phyloP scores from a whole-genome alignment of 228 moss, liverwort and hornwort genomes.

The Sphagnum fallax region DNA sequence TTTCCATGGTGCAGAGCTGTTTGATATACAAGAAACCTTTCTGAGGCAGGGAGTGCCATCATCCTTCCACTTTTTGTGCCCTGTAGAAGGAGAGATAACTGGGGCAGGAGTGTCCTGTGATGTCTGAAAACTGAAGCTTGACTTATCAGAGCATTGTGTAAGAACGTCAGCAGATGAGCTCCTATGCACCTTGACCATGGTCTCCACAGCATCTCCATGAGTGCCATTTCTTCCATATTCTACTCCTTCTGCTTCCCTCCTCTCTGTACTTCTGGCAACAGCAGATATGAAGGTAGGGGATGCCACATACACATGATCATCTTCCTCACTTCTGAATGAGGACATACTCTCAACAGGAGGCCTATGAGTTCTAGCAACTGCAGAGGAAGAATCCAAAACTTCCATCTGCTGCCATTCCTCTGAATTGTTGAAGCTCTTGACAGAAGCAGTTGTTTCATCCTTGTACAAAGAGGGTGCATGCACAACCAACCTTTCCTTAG shows the following conservation, averaged over 20 bases:
- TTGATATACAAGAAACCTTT: constrained; percentile 20
- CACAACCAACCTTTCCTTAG: constrained; percentile 1
- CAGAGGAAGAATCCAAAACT: too few species aligned
- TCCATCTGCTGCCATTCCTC: constrained; percentile 1
- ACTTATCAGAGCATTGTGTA: constrained; percentile 5
- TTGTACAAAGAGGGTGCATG: constrained; percentile 3
- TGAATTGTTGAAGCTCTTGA: constrained; percentile 3
- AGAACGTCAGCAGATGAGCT: constrained; percentile 11
- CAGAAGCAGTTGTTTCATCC: constrained; percentile 7
- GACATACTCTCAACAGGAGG: background rate
- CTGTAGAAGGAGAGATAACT: background rate
- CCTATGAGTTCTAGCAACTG: too few species aligned
- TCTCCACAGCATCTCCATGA: constrained; percentile 1
- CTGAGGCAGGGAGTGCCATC: constrained; percentile 36
- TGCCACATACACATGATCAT: background rate
- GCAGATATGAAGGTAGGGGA: constrained; percentile 8
- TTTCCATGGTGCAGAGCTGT: too few species aligned
- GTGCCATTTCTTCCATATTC: constrained; percentile 11
- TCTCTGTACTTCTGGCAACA: constrained; percentile 3
- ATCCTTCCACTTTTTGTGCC: constrained; percentile 46
- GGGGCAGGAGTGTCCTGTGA: constrained; percentile 16
- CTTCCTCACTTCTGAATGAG: background rate
- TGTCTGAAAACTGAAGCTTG: constrained; percentile 5
- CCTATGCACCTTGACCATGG: constrained; percentile 16
- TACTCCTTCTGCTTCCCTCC: background rate